phyloP scores from a whole-genome alignment of 1,139 yeast genomes.

The Debaryomyces coudertii region DNA sequence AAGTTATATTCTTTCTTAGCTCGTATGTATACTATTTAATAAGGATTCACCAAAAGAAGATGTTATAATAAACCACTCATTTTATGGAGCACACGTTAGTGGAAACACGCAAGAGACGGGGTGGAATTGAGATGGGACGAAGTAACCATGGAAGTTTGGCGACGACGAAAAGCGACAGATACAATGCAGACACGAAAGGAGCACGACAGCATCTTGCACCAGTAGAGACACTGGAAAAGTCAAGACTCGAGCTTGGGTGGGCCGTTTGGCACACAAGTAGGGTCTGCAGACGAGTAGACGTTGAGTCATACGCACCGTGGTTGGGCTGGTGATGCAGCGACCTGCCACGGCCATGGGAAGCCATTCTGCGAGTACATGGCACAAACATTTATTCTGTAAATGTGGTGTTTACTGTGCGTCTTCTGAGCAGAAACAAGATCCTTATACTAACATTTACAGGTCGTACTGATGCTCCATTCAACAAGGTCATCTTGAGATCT shows the following conservation, averaged over 20 bases:
- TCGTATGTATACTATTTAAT: conserved; percentile 66
- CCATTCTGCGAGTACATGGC: conserved; percentile 63
- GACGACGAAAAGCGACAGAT: background rate
- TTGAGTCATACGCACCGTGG: background rate
- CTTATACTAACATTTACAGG: conserved; percentile 60
- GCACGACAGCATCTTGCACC: conserved; percentile 13
- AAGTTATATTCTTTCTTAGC: conserved; percentile 98
- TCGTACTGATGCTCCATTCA: conserved; percentile 99
- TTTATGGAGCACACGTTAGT: background rate
- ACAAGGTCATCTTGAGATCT: conserved; percentile 93
- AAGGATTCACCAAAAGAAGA: conserved; percentile 14
- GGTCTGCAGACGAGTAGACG: conserved; percentile 1
- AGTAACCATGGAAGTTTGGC: conserved; percentile 2
- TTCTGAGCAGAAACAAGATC: conserved; percentile 56
- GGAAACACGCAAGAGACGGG: background rate
- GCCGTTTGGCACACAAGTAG: background rate
- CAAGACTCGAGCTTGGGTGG: conserved; percentile 4
- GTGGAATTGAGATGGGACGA: background rate
- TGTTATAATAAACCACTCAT: conserved; percentile 10
- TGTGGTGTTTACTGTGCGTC: conserved; percentile 48
- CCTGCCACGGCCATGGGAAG: background rate
- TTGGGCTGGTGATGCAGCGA: conserved; percentile 10
- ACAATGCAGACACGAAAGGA: conserved; percentile 1
- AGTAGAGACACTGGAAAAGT: conserved; percentile 23
- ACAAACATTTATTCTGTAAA: conserved; percentile 15